These are phyloP conservation scores for Agarophyton chilense DNA, from an alignment of 23 red algal species.

Conservation along the genomic window DNA sequence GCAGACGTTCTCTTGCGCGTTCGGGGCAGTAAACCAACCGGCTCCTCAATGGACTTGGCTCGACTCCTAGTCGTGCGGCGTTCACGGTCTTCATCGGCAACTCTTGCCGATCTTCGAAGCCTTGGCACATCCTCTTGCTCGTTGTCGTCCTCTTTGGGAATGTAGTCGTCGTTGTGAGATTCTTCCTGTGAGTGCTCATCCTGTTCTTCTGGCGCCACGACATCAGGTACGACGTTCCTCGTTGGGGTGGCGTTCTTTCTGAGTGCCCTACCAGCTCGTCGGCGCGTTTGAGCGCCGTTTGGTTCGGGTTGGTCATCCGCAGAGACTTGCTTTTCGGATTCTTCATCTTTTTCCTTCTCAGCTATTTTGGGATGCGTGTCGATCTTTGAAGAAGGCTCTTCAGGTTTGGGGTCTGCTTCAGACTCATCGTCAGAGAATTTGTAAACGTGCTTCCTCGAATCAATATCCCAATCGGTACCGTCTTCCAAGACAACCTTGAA, in stretches of 20 bases:
- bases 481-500: constrained; percentile 65
- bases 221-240: not conserved
- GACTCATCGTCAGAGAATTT: constrained; percentile 14
- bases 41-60: not conserved
- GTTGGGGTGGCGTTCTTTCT: constrained; percentile 13
- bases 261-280: not conserved
- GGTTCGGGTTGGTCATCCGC: constrained; percentile 4
- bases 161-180: constrained; percentile 5
- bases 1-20: not conserved
- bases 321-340: constrained; percentile 32
- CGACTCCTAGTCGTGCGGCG: constrained; percentile 19
- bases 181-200: not conserved
- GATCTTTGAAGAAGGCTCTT: not conserved
- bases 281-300: constrained; percentile 20
- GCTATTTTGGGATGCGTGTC: not conserved
- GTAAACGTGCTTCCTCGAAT: constrained; percentile 48
- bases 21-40: constrained; percentile 6
- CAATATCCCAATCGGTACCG: constrained; percentile 54
- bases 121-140: not conserved
- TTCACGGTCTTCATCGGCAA: constrained; percentile 2
- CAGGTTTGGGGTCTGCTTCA: not conserved
- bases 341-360: not conserved
- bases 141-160: constrained; percentile 18
- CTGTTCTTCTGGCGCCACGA: not conserved
- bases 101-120: constrained; percentile 28